Evolutionary conservation across 768 basidiomycete genomes (phyloP).

Genomic region (Mycena chlorophos): DNA sequence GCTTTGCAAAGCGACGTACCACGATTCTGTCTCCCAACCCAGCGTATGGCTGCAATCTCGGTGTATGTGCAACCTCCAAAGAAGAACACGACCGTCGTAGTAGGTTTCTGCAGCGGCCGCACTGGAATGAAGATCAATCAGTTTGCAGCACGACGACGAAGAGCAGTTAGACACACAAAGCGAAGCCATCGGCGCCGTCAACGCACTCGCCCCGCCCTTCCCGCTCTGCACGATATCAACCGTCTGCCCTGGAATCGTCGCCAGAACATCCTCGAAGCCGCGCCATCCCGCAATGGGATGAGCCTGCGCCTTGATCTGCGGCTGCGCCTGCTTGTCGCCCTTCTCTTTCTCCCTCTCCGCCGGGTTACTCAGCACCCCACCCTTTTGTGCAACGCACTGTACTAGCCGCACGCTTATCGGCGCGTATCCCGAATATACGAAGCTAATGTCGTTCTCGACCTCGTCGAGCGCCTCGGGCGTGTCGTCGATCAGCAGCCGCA

Average conservation of each 20-base stretch:
- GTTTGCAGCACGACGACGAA: conserved; percentile 2
- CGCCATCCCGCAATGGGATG: conserved; percentile 97
- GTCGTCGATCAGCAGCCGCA: conserved; percentile 92
- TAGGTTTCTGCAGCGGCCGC: conserved; percentile 56
- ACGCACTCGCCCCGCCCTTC: conserved; percentile 29
- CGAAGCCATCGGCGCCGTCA: conserved; percentile 29
- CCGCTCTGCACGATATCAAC: conserved; percentile 70
- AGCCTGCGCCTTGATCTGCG: conserved; percentile 63
- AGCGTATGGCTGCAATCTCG: conserved; percentile 92
- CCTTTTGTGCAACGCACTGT: conserved; percentile 91
- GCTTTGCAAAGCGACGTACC: conserved; percentile 45
- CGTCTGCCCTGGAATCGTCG: conserved; percentile 79
- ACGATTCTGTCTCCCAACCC: conserved; percentile 84
- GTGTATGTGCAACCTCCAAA: conserved; percentile 96
- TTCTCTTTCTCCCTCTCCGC: conserved; percentile 57
- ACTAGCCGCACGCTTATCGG: conserved; percentile 90
- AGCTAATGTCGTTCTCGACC: conserved; percentile 91
- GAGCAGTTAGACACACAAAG: conserved; percentile 35
- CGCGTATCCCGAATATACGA: conserved; percentile 95
- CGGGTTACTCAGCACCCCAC: conserved; percentile 82
- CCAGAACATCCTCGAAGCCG: conserved; percentile 90
- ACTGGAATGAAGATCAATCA: conserved; percentile 33
- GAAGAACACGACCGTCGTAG: conserved; percentile 93
- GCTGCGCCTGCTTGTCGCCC: conserved; percentile 33
- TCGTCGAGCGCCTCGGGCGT: conserved; percentile 73